phyloP scores from a whole-genome alignment of 164 flowering plant species.

The Paratinospora sagittata region DNA sequence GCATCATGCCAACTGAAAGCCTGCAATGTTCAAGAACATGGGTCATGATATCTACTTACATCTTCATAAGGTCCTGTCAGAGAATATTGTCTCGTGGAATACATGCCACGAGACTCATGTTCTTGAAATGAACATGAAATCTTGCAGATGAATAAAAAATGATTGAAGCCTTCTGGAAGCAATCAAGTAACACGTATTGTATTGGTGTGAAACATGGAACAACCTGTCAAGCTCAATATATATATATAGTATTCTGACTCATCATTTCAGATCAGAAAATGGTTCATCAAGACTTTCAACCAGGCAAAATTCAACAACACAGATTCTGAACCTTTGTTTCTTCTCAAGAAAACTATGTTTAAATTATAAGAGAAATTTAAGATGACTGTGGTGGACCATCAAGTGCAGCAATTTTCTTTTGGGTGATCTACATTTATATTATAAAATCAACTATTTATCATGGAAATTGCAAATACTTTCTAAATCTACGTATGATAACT shows the following conservation, averaged over 20 bases:
- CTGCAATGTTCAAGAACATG: not conserved
- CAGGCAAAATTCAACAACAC: not conserved
- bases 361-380: too few relatives aligned
- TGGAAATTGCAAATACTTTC: too few relatives aligned
- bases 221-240: not conserved
- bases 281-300: not conserved
- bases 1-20: not conserved
- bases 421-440: too few relatives aligned
- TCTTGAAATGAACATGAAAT: not conserved
- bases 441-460: too few relatives aligned
- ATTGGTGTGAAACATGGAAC: not conserved
- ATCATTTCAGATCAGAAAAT: too few relatives aligned
- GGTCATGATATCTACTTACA: not conserved
- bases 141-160: not conserved
- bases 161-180: not conserved
- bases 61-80: not conserved
- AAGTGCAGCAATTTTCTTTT: too few relatives aligned
- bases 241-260: too few relatives aligned
- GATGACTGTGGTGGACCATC: too few relatives aligned
- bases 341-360: too few relatives aligned
- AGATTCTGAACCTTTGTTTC: too few relatives aligned
- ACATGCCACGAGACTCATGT: not conserved
- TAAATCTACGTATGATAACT: too few relatives aligned
- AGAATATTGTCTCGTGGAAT: not conserved
- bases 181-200: not conserved